Conservation (phyloP, 225 moss, liverwort and hornwort species). For the Lunularia cruciata region DNA sequence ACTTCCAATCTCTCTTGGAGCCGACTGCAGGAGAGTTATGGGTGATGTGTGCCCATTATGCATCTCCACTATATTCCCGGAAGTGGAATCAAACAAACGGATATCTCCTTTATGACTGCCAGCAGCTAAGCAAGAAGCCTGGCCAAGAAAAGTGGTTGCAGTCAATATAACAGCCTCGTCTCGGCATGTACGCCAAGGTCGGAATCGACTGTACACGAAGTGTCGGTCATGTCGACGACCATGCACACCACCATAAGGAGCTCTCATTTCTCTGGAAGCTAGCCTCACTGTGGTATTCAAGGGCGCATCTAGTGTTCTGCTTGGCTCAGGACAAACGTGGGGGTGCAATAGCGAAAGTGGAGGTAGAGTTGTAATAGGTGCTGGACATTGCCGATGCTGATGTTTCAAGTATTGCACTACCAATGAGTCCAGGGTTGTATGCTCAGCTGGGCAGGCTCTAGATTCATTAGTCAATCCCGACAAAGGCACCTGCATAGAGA, state of each 20-base stretch:
- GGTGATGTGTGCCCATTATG: conserved; percentile 75
- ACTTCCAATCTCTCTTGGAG: conserved; percentile 72
- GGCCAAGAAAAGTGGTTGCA: conserved; percentile 85
- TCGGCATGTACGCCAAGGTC: conserved; percentile 98
- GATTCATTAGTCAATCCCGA: conserved; percentile 71
- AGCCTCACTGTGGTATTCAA: conserved; percentile 86
- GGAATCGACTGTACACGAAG: conserved; percentile 97
- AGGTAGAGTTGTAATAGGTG: conserved; percentile 96
- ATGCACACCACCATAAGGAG: conserved; percentile 94
- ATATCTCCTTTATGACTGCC: conserved; percentile 96
- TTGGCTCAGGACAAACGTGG: conserved; percentile 97
- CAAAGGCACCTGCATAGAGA: conserved; percentile 63
- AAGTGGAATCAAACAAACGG: conserved; percentile 80
- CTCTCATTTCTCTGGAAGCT: conserved; percentile 76
- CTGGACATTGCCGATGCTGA: conserved; percentile 97
- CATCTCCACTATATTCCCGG: conserved; percentile 76
- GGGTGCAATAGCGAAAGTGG: conserved; percentile 95
- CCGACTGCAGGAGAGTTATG: conserved; percentile 90
- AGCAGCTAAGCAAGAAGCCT: conserved; percentile 88
- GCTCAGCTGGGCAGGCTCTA: conserved; percentile 60
- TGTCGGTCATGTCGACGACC: conserved; percentile 92
- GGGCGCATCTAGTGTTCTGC: conserved; percentile 88
- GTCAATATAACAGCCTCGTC: conserved; percentile 88
- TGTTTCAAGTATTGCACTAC: conserved; percentile 99
- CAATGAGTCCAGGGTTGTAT: conserved; percentile 85